Evolutionary conservation across 306 rosid species (phyloP), one percentile per base, ranked within the genome.

Genomic region (Delonix regia): DNA sequence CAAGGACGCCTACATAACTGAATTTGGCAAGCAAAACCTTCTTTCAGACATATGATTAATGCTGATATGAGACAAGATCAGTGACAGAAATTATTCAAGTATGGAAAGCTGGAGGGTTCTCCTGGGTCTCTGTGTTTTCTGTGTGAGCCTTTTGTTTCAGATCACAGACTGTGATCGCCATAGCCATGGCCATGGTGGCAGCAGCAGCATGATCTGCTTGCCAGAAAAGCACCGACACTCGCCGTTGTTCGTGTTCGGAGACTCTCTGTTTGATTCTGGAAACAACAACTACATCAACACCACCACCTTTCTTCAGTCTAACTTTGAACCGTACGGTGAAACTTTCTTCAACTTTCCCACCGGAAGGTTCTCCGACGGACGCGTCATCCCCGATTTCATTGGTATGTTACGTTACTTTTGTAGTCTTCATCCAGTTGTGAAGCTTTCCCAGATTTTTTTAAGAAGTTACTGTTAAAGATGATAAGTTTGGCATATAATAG

Each of bases 261-360:
- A 92, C 71, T 92, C 93, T 2, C 0, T 81, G 5, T 86, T 75
- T 41, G 97, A 92, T 53, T 30, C n/a, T 14, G 97, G 96, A 33
- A 92, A 88, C 74, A 88, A 89, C 66, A 47, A 88, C 47, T 87
- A 88, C 77, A 78, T 88, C 48, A 72, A 77, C 45, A 56, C 70
- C 70, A 70, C 88, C n/a, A 28, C 67, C 1, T 10, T 36, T 28
- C 0, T 11, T 0, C 78, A 39, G 10, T 73, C 88, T 8, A 87
- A 87, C 42, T 83, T 6, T 7, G 39, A 14, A 0, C 90, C 93
- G 1, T 89, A 89, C 41, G 90, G 93, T 0, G 64, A 81, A 75
- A 79, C 85, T 36, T 83, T 70, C 84, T 89, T 87, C 48, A 81
- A 76, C 27, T 73, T 45, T 47, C 81, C 93, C 45, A 44, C 81